Percentiles rank a stretch among this genome's conserved stretches.
Evolutionary conservation across 2,329 filamentous ascomycete genomes (phyloP).

Genomic region (Aspergillus pseudoviridinutans): DNA sequence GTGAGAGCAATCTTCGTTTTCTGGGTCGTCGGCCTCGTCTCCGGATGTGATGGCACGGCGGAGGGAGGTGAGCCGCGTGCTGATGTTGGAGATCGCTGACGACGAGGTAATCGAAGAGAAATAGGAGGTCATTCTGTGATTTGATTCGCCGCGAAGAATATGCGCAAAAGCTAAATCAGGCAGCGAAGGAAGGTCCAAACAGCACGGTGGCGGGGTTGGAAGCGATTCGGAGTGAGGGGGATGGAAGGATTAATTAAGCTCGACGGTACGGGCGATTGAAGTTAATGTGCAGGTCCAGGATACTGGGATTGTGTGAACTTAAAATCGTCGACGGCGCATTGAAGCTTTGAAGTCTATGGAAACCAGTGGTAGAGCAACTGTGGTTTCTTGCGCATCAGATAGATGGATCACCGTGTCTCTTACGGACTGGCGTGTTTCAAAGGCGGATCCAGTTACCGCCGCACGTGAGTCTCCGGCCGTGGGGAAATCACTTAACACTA

Average conservation of each 20-base stretch:
- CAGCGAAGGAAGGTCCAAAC: slow-evolving; percentile 1
- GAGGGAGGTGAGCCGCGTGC: slow-evolving; percentile 56
- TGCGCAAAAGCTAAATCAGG: not conserved
- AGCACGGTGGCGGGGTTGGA: slow-evolving; percentile 19
- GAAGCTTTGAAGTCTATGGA: not conserved
- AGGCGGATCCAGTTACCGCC: not conserved
- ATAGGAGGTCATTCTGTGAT: slow-evolving; percentile 66
- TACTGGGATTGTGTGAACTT: not conserved
- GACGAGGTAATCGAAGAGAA: slow-evolving; percentile 62
- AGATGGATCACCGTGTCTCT: not conserved
- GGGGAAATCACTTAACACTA: not conserved
- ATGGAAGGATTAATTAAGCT: not conserved
- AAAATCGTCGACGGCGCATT: not conserved
- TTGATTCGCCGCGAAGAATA: not conserved
- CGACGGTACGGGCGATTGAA: not conserved
- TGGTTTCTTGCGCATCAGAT: not conserved
- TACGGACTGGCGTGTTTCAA: not conserved
- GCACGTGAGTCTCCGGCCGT: slow-evolving; percentile 1
- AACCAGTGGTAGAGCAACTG: not conserved
- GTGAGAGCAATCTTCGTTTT: slow-evolving; percentile 79
- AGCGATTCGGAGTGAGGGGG: slow-evolving; percentile 15
- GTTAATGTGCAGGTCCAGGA: not conserved
- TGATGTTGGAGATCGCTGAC: slow-evolving; percentile 48
- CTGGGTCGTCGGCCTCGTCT: slow-evolving; percentile 42
- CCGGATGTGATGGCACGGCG: slow-evolving; percentile 45